These are phyloP conservation scores for Petunia hybrid DNA, from an alignment of 305 asterid genomes.

Conservation along the genomic window DNA sequence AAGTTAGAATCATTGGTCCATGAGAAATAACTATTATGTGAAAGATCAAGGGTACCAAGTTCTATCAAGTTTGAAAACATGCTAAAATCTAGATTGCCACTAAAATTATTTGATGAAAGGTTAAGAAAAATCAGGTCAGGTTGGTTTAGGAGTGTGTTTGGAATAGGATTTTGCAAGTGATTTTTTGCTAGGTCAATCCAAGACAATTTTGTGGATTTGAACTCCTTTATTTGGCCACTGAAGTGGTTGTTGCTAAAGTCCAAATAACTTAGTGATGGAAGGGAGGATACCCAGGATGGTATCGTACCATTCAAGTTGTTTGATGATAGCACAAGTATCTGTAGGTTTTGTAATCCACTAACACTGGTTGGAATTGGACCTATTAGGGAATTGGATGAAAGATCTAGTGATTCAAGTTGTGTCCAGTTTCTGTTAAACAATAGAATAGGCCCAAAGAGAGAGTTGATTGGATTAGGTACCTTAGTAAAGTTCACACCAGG, in stretches of 20 bases:
- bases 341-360: constrained; percentile 26
- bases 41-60: constrained; percentile 10
- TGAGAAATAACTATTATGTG: constrained; percentile 1
- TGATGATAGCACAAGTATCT: background rate
- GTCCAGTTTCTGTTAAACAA: background rate
- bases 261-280: constrained; percentile 21
- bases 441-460: constrained; percentile 1
- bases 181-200: background rate
- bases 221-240: constrained; percentile 35
- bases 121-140: background rate
- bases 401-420: background rate
- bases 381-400: background rate
- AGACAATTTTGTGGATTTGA: constrained; percentile 20
- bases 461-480: background rate
- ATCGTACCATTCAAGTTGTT: background rate
- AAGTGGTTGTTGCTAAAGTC: constrained; percentile 27
- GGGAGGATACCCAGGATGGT: constrained; percentile 22
- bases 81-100: background rate
- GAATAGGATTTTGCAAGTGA: background rate
- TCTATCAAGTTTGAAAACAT: background rate
- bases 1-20: background rate
- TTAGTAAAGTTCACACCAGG: background rate
- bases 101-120: background rate
- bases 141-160: background rate
- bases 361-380: background rate